phyloP scores from a whole-genome alignment of 306 rosid species.

The Vigna radiata region DNA sequence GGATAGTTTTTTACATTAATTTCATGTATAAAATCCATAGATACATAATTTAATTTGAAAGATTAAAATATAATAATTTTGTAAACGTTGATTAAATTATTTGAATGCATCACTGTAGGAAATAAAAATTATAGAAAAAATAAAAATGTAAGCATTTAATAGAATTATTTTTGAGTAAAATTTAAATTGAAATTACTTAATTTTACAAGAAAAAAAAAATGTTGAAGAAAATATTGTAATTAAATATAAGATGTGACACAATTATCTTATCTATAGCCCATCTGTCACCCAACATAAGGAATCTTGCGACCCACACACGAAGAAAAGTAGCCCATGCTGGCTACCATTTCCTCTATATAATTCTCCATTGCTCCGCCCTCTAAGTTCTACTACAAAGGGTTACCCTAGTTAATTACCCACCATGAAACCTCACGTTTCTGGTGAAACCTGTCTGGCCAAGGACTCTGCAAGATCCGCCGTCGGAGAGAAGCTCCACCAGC shows the following conservation, averaged over 20 bases:
- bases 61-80: no score
- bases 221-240: background rate
- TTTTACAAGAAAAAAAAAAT: no score
- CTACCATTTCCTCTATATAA: conserved; percentile 19
- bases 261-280: background rate
- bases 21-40: no score
- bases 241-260: background rate
- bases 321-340: background rate
- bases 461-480: conserved; percentile 36
- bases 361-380: background rate
- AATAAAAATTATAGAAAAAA: no score
- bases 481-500: conserved; percentile 44
- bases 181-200: no score
- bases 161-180: no score
- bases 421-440: conserved; percentile 45
- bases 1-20: no score
- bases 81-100: no score
- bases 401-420: no score
- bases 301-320: conserved; percentile 14
- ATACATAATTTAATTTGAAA: no score
- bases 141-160: no score
- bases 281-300: conserved; percentile 47
- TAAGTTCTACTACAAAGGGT: background rate
- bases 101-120: no score
- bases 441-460: conserved; percentile 34